These are phyloP conservation scores for Trametes cingulata DNA, from an alignment of 768 basidiomycete genomes.

Conservation along the genomic window DNA sequence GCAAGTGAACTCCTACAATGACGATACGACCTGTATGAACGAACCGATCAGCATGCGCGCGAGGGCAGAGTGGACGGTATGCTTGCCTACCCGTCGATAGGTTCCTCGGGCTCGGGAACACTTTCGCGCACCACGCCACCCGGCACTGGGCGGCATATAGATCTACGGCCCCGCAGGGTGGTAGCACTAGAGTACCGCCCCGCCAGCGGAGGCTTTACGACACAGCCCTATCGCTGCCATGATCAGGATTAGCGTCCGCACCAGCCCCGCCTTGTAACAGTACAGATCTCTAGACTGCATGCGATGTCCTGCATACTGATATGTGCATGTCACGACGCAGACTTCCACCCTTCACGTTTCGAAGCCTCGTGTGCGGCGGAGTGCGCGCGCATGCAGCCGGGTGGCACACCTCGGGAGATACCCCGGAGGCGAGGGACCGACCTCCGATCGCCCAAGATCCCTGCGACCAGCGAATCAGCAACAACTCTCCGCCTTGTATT, in stretches of 20 bases:
- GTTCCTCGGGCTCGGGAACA: neutral
- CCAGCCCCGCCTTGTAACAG: no score
- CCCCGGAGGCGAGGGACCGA: neutral
- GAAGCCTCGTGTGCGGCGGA: neutral
- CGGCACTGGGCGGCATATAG: neutral
- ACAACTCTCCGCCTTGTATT: neutral
- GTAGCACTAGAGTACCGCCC: neutral
- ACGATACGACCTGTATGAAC: no score
- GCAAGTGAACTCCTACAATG: no score
- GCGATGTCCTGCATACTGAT: no score
- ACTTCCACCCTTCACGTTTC: neutral
- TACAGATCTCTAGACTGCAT: no score
- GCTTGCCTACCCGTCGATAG: no score
- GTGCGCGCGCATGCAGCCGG: neutral
- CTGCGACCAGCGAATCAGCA: neutral
- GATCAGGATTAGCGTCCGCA: neutral
- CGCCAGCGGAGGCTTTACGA: neutral
- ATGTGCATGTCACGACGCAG: neutral
- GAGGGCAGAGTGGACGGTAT: no score
- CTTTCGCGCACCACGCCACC: neutral
- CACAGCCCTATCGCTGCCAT: neutral
- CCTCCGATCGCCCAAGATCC: neutral
- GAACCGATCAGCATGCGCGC: no score
- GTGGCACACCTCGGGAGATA: slow-evolving; percentile 5
- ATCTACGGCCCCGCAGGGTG: neutral